phyloP scores from a whole-genome alignment of 1,284 basidiomycete species.

The Trametes sp. region DNA sequence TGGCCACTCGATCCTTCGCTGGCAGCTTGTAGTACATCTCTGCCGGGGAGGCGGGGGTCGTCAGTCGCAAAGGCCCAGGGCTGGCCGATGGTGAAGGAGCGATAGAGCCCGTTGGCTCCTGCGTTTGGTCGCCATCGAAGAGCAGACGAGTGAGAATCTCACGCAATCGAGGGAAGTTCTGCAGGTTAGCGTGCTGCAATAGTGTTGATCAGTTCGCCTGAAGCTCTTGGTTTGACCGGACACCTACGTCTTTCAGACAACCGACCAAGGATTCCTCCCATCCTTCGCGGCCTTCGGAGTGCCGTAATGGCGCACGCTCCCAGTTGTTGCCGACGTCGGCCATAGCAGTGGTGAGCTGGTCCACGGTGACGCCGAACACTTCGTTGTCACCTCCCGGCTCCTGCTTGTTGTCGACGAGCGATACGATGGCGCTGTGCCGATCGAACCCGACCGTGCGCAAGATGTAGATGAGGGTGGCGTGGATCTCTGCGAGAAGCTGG shows the following conservation, averaged over 20 bases:
- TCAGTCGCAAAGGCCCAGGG: slow-evolving; percentile 45
- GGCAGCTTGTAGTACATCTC: slow-evolving; percentile 81
- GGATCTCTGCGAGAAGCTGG: slow-evolving; percentile 85
- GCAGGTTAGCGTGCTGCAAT: slow-evolving; percentile 75
- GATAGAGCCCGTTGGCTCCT: slow-evolving; percentile 48
- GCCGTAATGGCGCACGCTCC: slow-evolving; percentile 77
- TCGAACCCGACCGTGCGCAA: slow-evolving; percentile 80
- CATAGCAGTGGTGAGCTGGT: slow-evolving; percentile 67
- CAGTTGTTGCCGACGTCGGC: slow-evolving; percentile 81
- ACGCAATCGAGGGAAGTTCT: slow-evolving; percentile 78
- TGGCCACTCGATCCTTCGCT: slow-evolving; percentile 82
- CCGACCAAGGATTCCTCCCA: slow-evolving; percentile 91
- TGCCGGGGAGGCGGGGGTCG: slow-evolving; percentile 58
- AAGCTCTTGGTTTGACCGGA: too few relatives aligned
- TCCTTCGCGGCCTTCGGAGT: slow-evolving; percentile 70
- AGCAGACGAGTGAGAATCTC: slow-evolving; percentile 80
- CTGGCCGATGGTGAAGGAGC: slow-evolving; percentile 51
- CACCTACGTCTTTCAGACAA: slow-evolving; percentile 86
- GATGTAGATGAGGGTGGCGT: slow-evolving; percentile 89
- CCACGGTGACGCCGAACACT: slow-evolving; percentile 62
- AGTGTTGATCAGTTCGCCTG: too few relatives aligned
- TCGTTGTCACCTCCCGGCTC: slow-evolving; percentile 48
- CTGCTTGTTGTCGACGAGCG: slow-evolving; percentile 61
- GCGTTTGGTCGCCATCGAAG: slow-evolving; percentile 62
- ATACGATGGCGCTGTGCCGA: slow-evolving; percentile 74